Conservation (phyloP, 140 eudicot genomes). For the Oenanthe javanica region DNA sequence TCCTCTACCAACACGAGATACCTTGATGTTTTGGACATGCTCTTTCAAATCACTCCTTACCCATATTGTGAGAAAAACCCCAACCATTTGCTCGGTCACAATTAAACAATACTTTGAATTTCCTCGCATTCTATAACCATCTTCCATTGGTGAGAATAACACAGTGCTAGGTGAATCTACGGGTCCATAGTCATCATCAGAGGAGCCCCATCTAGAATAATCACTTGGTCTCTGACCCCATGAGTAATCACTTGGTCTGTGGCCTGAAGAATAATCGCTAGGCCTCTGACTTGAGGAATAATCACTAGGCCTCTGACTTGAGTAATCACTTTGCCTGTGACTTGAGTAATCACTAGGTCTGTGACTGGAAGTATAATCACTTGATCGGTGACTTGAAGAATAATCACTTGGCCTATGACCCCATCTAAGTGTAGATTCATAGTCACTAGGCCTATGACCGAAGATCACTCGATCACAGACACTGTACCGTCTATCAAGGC, state of each 20-base stretch:
- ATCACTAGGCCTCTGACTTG: conserved; percentile 61
- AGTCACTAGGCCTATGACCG: conserved; percentile 81
- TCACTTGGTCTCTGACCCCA: conserved; percentile 82
- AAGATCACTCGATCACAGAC: conserved; percentile 91
- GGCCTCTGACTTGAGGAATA: conserved; percentile 54
- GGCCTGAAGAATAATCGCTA: conserved; percentile 64
- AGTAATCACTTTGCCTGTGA: conserved; percentile 61
- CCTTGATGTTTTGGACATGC: conserved; percentile 66
- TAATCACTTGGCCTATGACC: conserved; percentile 47
- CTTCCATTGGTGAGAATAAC: conserved; percentile 55
- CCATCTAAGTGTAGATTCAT: conserved; percentile 20
- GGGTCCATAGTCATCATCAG: conserved; percentile 77
- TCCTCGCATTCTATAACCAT: conserved; percentile 34
- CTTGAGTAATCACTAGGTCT: conserved; percentile 67
- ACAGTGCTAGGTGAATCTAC: conserved; percentile 69
- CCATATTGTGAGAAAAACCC: conserved; percentile 82
- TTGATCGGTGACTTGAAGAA: conserved; percentile 37
- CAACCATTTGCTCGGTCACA: conserved; percentile 92
- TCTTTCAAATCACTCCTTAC: conserved; percentile 72
- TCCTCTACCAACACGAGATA: conserved; percentile 95
- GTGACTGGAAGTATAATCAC: conserved; percentile 47
- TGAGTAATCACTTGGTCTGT: conserved; percentile 54
- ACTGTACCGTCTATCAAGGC: conserved; percentile 76
- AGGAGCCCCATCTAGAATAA: conserved; percentile 77
- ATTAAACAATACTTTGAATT: conserved; percentile 65